Evolutionary conservation across 2,329 filamentous ascomycete genomes (phyloP), one percentile per base, ranked within the genome.

Genomic region (Hypoxylon sp.): DNA sequence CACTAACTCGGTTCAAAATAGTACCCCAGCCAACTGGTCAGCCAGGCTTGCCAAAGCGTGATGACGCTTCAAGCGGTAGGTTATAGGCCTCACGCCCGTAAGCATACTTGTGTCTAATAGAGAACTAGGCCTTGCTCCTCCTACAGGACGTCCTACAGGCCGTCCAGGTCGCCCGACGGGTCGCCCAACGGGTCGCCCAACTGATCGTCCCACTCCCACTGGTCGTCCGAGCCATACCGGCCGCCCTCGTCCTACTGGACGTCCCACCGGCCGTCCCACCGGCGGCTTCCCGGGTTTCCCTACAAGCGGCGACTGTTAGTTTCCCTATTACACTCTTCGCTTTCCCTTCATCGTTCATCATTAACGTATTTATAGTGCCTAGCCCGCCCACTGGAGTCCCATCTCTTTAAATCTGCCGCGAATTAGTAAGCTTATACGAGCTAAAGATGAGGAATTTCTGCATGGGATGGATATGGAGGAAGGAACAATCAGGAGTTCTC

Each of bases 1-100:
- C n/a, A n/a, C n/a, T n/a, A n/a, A n/a, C n/a, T n/a, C n/a, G n/a
- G 7, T n/a, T 29, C 15, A 3, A 13, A 35, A 45, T 13, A 56
- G 53, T 53, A 13, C 54, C 53, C 35, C 19, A 7, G 7, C 49
- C 53, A 34, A 52, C 37, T 19, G 53, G 48, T 15, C 8, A 15
- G 6, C 46, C 51, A 23, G 23, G 42, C 8, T 5, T 3, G 11
- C 19, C 34, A 38, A 17, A 36, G 26, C n/a, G 51, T n/a, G 51
- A 40, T 32, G 16, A 45, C 19, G 23, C 30, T 13, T 15, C 12
- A 3, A 11, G 12, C 15, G 19, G n/a, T 8, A 21, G 16, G 9
- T 9, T 34, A n/a, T 6, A 34, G 12, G 16, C n/a, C n/a, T 19
- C 5, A 8, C 8, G 9, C 29, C 30, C 16, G 11, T 19, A 1